Evolutionary conservation across 2,329 filamentous ascomycete species (phyloP).

Genomic region (Lachnellula willkommii): DNA sequence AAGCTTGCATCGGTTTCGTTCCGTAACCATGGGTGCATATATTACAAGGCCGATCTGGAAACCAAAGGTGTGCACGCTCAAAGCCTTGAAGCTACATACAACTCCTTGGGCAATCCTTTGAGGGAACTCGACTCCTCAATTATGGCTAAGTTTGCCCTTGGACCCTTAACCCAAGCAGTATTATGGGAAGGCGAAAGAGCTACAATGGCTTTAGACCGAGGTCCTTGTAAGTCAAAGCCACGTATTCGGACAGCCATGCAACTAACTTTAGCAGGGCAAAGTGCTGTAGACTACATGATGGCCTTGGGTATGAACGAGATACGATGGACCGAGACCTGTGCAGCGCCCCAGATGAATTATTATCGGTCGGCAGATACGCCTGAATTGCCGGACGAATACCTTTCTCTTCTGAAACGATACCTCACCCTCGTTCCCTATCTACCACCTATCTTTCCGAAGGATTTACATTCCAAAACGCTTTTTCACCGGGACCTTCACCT

Average conservation of each 20-base stretch:
- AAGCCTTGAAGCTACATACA: conserved; percentile 11
- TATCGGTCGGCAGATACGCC: conserved; percentile 9
- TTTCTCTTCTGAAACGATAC: conserved; percentile 18
- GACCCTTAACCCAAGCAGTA: conserved; percentile 15
- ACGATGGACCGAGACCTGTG: conserved; percentile 13
- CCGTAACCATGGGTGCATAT: conserved; percentile 23
- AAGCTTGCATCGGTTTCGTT: conserved; percentile 24
- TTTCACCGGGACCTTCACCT: conserved; percentile 39
- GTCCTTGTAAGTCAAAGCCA: conserved; percentile 16
- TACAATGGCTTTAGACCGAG: conserved; percentile 18
- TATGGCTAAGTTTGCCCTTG: conserved; percentile 12
- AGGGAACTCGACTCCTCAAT: conserved; percentile 3
- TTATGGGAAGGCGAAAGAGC: conserved; percentile 18
- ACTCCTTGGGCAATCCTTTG: conserved; percentile 1
- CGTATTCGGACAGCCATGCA: conserved; percentile 6
- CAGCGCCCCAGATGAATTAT: conserved; percentile 10
- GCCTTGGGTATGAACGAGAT: conserved; percentile 17
- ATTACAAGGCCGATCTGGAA: conserved; percentile 18
- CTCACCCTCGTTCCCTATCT: conserved; percentile 12
- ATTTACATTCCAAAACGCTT: conserved; percentile 17
- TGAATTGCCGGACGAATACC: conserved; percentile 16
- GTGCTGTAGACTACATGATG: conserved; percentile 13
- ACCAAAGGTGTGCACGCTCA: conserved; percentile 11
- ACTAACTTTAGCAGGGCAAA: conserved; percentile 14
- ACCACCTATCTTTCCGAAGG: not conserved